Conservation (phyloP, 2,329 filamentous ascomycete species). For the Aspergillus sp. region DNA sequence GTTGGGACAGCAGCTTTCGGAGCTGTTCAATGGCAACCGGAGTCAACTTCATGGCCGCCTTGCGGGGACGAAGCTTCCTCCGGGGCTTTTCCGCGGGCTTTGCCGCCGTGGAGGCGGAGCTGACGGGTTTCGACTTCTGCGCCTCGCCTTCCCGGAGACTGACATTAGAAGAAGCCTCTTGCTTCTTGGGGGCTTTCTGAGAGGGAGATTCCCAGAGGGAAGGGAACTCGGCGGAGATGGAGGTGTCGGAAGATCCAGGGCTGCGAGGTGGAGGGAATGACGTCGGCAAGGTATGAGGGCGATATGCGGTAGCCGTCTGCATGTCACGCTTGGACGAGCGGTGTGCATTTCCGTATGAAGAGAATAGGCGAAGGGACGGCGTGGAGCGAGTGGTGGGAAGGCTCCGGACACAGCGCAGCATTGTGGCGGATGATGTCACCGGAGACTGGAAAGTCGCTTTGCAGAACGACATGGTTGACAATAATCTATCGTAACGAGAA, state of each 20-base stretch:
- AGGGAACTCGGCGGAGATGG: constrained; percentile 54
- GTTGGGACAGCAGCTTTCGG: constrained; percentile 72
- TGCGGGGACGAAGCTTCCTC: constrained; percentile 72
- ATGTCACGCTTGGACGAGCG: constrained; percentile 59
- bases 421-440: constrained; percentile 48
- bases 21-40: constrained; percentile 77
- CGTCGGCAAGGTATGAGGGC: constrained; percentile 57
- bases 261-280: constrained; percentile 58
- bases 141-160: constrained; percentile 62
- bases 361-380: constrained; percentile 46
- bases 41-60: constrained; percentile 87
- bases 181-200: constrained; percentile 37
- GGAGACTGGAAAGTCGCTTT: constrained; percentile 32
- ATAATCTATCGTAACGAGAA: constrained; percentile 3
- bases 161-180: constrained; percentile 33
- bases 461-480: constrained; percentile 38
- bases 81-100: constrained; percentile 54
- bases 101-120: constrained; percentile 32
- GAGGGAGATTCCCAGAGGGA: constrained; percentile 36
- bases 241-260: constrained; percentile 57
- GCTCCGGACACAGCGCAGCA: constrained; percentile 37
- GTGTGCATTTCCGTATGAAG: constrained; percentile 41
- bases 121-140: constrained; percentile 60
- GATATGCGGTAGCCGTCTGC: constrained; percentile 64
- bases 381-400: constrained; percentile 39